Conservation (phyloP, 2,329 filamentous ascomycete genomes). For the Dactylellina drechsleri region DNA sequence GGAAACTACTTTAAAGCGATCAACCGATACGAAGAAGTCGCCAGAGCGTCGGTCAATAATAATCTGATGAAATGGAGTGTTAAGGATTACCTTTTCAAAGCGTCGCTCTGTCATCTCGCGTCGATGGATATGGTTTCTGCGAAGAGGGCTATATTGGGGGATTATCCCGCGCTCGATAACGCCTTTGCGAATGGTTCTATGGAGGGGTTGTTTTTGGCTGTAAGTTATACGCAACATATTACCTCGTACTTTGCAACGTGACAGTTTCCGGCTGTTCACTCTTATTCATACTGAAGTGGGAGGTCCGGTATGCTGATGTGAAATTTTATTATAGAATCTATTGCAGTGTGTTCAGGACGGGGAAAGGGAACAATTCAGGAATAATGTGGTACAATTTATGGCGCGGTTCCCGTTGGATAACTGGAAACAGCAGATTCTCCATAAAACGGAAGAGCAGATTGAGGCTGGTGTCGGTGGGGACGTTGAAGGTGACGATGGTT, state of each 20-base stretch:
- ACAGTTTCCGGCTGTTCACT: too few relatives aligned
- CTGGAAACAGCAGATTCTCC: constrained; percentile 72
- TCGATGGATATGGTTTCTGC: constrained; percentile 80
- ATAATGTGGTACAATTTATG: constrained; percentile 88
- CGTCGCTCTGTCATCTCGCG: constrained; percentile 86
- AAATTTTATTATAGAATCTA: constrained; percentile 68
- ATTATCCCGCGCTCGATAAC: constrained; percentile 80
- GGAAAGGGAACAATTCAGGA: constrained; percentile 83
- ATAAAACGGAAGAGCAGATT: constrained; percentile 23
- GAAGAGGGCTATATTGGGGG: constrained; percentile 78
- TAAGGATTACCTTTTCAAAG: constrained; percentile 95
- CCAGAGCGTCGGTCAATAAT: constrained; percentile 80
- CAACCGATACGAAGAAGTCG: constrained; percentile 83
- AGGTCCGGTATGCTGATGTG: neutral
- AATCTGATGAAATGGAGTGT: constrained; percentile 93
- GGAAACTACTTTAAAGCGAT: constrained; percentile 86
- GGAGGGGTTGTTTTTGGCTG: constrained; percentile 79
- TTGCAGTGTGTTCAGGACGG: constrained; percentile 77
- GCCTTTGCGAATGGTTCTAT: constrained; percentile 76
- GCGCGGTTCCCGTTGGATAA: constrained; percentile 93
- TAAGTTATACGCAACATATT: constrained; percentile 23
- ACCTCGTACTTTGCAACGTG: too few relatives aligned
- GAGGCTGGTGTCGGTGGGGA: constrained; percentile 79
- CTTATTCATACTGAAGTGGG: neutral
- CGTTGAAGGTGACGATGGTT: neutral